These are phyloP conservation scores for Beta macrorhiza DNA, from an alignment of 179 eudicot genomes.

Conservation along the genomic window DNA sequence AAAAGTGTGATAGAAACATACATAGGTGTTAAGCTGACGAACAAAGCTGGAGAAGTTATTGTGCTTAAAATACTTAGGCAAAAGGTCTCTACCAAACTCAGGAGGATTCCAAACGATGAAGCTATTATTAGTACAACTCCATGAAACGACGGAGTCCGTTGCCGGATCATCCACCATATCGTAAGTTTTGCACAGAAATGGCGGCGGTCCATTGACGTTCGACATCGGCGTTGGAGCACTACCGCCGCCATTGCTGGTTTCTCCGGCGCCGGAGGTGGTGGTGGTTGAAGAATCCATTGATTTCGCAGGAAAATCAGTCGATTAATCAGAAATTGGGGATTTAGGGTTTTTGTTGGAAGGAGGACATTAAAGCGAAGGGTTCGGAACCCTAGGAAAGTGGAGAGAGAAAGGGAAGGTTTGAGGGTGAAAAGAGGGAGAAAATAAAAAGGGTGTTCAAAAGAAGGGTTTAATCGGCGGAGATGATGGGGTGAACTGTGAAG, in stretches of 20 bases:
- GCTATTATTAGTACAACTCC: constrained; percentile 69
- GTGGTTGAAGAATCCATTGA: constrained; percentile 4
- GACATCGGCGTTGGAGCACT: constrained; percentile 41
- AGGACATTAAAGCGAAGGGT: constrained; percentile 2
- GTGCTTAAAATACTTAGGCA: constrained; percentile 83
- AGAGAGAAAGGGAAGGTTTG: background rate
- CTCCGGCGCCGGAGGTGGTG: constrained; percentile 11
- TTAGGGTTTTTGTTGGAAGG: constrained; percentile 10
- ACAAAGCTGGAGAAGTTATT: constrained; percentile 79
- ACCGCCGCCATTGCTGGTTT: background rate
- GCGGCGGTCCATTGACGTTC: constrained; percentile 54
- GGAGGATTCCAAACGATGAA: constrained; percentile 90
- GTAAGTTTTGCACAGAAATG: constrained; percentile 72
- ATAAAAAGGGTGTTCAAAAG: background rate
- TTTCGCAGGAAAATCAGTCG: background rate
- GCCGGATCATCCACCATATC: constrained; percentile 82
- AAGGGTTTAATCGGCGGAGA: background rate
- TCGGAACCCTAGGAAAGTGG: constrained; percentile 13
- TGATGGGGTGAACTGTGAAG: too few species aligned
- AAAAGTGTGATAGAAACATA: constrained; percentile 24
- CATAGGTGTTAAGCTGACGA: constrained; percentile 76
- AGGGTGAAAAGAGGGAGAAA: too few species aligned
- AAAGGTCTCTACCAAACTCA: constrained; percentile 59
- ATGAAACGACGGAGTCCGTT: constrained; percentile 64
- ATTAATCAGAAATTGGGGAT: background rate